phyloP scores from a whole-genome alignment of 2,329 filamentous ascomycete genomes.

The Cadophora sp. region DNA sequence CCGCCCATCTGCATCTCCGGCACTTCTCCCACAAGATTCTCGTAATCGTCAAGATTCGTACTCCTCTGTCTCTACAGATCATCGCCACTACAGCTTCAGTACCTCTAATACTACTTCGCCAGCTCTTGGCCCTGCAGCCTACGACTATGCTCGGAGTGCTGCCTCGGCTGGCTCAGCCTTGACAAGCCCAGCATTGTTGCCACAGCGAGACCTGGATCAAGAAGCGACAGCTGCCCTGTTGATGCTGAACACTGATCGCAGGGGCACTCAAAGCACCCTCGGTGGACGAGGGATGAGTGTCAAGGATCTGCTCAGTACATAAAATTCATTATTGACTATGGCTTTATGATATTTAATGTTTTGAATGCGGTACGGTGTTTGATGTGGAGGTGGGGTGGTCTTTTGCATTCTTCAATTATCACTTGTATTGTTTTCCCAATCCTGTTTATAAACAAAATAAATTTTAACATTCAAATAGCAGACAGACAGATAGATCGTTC shows the following conservation, averaged over 20 bases:
- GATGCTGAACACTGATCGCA: slow-evolving; percentile 84
- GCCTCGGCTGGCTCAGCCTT: slow-evolving; percentile 55
- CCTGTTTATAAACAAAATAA: background rate
- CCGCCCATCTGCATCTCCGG: slow-evolving; percentile 62
- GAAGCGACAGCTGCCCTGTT: slow-evolving; percentile 82
- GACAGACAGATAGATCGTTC: background rate
- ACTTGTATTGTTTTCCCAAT: background rate
- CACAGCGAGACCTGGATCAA: slow-evolving; percentile 62
- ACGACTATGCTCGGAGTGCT: slow-evolving; percentile 51
- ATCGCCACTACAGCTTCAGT: slow-evolving; percentile 58
- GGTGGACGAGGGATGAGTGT: slow-evolving; percentile 60
- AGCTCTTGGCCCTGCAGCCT: slow-evolving; percentile 60
- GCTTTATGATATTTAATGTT: background rate
- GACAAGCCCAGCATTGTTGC: slow-evolving; percentile 63
- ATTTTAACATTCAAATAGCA: background rate
- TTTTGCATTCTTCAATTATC: background rate
- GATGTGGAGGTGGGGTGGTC: background rate
- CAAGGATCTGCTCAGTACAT: slow-evolving; percentile 60
- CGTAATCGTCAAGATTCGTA: slow-evolving; percentile 58
- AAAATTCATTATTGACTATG: slow-evolving; percentile 23
- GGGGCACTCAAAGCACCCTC: slow-evolving; percentile 35
- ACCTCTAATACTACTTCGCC: slow-evolving; percentile 61
- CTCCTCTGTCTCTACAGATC: slow-evolving; percentile 56
- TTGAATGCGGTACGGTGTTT: background rate
- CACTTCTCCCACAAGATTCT: slow-evolving; percentile 54